phyloP scores from a whole-genome alignment of 2,329 filamentous ascomycete species.

The Penicillium psychrosexuale region DNA sequence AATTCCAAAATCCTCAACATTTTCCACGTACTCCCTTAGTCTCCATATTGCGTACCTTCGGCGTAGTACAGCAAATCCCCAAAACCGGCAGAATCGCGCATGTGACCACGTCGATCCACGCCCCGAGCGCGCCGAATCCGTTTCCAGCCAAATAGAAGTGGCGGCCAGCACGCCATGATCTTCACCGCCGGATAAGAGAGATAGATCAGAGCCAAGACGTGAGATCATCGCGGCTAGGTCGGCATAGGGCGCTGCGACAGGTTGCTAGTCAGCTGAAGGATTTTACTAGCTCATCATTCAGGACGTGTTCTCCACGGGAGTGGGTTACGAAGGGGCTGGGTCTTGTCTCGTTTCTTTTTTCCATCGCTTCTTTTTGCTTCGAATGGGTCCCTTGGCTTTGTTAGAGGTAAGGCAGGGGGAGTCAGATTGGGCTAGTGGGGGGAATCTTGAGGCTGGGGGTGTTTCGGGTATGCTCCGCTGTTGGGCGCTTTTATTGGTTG shows the following conservation, averaged over 20 bases:
- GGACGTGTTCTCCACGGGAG: neutral
- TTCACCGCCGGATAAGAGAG: constrained; percentile 20
- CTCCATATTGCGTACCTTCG: too few relatives aligned
- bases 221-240: constrained; percentile 25
- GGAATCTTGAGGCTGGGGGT: constrained; percentile 5
- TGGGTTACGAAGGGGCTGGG: neutral
- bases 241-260: constrained; percentile 19
- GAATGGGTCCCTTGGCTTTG: neutral
- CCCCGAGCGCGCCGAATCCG: constrained; percentile 1
- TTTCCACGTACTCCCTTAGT: neutral
- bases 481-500: neutral
- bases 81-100: constrained; percentile 11
- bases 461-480: neutral
- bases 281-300: neutral
- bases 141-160: neutral
- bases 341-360: neutral
- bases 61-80: neutral
- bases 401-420: constrained; percentile 2
- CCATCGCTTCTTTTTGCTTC: constrained; percentile 6
- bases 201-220: constrained; percentile 16
- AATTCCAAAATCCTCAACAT: neutral
- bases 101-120: constrained; percentile 22
- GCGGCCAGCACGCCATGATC: constrained; percentile 6
- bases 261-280: neutral
- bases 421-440: constrained; percentile 1